phyloP scores from a whole-genome alignment of 2,329 filamentous ascomycete genomes.

The Nothophaeocryptopus gaeumannii region DNA sequence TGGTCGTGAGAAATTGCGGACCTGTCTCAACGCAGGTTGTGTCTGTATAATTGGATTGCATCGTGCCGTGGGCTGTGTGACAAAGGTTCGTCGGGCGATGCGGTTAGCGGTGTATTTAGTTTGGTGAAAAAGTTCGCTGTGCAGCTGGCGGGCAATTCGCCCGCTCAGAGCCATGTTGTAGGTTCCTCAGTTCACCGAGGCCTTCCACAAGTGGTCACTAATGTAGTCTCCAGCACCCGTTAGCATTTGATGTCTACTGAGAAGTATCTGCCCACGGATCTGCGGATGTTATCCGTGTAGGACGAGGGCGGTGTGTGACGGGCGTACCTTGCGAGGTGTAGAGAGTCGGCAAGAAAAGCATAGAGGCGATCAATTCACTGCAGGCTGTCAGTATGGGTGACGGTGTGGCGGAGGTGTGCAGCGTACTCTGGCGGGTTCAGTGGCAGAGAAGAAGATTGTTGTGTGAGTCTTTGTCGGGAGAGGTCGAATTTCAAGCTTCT shows the following conservation, averaged over 20 bases:
- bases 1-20: slow-evolving; percentile 29
- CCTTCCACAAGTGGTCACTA: slow-evolving; percentile 68
- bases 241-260: neutral
- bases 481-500: no score
- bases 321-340: slow-evolving; percentile 54
- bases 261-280: neutral
- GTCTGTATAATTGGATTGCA: slow-evolving; percentile 15
- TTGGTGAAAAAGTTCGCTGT: slow-evolving; percentile 28
- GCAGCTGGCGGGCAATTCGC: slow-evolving; percentile 33
- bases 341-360: slow-evolving; percentile 51
- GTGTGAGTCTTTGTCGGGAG: no score
- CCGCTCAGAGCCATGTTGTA: slow-evolving; percentile 34
- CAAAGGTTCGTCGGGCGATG: slow-evolving; percentile 30
- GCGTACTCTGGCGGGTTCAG: no score
- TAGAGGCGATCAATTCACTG: slow-evolving; percentile 17
- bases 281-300: slow-evolving; percentile 8
- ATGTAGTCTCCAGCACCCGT: slow-evolving; percentile 54
- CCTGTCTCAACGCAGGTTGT: slow-evolving; percentile 21
- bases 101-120: slow-evolving; percentile 24
- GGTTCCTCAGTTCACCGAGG: slow-evolving; percentile 55
- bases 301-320: slow-evolving; percentile 4
- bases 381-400: neutral
- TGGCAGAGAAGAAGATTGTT: no score
- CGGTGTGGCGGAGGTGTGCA: no score
- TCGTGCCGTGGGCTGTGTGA: slow-evolving; percentile 22